A percentile compares a stretch with the other conserved stretches of the same genome.
These are phyloP conservation scores for Citrullus colocynthis DNA, from an alignment of 306 rosid genomes.

Conservation along the genomic window DNA sequence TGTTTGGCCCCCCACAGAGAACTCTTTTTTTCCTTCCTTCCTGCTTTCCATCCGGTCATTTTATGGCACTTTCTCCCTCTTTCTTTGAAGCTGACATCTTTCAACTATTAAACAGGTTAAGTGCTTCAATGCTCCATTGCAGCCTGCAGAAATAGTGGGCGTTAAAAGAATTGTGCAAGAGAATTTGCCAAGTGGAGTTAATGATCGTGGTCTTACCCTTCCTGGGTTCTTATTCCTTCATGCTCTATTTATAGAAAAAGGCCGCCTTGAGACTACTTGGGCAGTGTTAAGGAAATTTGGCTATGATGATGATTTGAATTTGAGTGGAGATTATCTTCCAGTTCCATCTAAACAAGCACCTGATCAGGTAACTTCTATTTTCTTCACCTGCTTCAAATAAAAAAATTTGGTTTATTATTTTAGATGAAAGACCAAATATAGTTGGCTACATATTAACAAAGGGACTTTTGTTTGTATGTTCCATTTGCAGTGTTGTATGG, in stretches of 20 bases:
- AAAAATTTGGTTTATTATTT: background rate
- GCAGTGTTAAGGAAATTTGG: conserved; percentile 80
- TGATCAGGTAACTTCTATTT: conserved; percentile 59
- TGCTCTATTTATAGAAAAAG: conserved; percentile 59
- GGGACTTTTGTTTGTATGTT: background rate
- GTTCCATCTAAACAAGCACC: conserved; percentile 55
- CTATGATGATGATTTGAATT: conserved; percentile 64
- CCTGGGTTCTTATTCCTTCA: conserved; percentile 66
- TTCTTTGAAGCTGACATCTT: conserved; percentile 7
- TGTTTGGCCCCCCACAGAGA: background rate
- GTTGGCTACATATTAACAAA: background rate
- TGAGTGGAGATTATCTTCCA: conserved; percentile 54
- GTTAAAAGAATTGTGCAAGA: conserved; percentile 69
- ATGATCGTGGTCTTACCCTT: conserved; percentile 69
- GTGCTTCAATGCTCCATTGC: conserved; percentile 70
- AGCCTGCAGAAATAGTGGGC: conserved; percentile 48
- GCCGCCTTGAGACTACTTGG: conserved; percentile 79
- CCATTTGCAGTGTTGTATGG: background rate
- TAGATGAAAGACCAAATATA: background rate
- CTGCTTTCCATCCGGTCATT: background rate
- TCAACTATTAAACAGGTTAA: conserved; percentile 34
- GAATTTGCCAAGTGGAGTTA: conserved; percentile 63
- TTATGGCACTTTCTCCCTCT: background rate
- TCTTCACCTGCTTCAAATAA: background rate
- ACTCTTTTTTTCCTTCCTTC: background rate